Evolutionary conservation across 1,284 basidiomycete species (phyloP).

Genomic region (Coriolopsis trogii): DNA sequence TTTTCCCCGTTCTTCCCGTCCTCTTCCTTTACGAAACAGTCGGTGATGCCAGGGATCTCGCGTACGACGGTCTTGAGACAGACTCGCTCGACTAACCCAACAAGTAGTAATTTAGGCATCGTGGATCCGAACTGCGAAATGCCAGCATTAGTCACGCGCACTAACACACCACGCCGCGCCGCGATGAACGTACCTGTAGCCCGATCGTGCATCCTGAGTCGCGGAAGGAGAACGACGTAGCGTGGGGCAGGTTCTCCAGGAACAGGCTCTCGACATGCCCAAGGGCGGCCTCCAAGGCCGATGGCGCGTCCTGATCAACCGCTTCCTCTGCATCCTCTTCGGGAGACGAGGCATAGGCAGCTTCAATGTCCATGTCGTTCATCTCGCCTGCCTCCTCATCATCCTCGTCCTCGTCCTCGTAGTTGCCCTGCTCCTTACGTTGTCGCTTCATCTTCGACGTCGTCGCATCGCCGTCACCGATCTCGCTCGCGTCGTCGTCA

Average conservation of each 20-base stretch:
- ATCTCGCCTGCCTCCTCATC: slow-evolving; percentile 60
- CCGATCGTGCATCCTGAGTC: slow-evolving; percentile 77
- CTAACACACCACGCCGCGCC: not conserved
- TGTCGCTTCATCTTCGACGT: slow-evolving; percentile 51
- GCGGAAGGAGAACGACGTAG: slow-evolving; percentile 79
- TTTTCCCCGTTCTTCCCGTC: slow-evolving; percentile 54
- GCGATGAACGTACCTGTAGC: slow-evolving; percentile 65
- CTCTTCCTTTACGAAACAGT: slow-evolving; percentile 77
- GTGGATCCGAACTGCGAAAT: slow-evolving; percentile 59
- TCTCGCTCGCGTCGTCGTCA: slow-evolving; percentile 46
- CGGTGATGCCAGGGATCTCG: slow-evolving; percentile 84
- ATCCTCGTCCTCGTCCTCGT: slow-evolving; percentile 54
- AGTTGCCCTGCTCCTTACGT: slow-evolving; percentile 53
- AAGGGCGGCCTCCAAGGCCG: slow-evolving; percentile 32
- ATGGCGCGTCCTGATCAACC: slow-evolving; percentile 33
- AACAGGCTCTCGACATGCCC: slow-evolving; percentile 55
- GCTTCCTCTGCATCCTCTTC: slow-evolving; percentile 39
- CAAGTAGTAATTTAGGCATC: slow-evolving; percentile 89
- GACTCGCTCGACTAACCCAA: slow-evolving; percentile 87
- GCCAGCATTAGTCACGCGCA: slow-evolving; percentile 15
- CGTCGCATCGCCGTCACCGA: slow-evolving; percentile 37
- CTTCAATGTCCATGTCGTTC: slow-evolving; percentile 71
- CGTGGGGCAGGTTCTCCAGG: slow-evolving; percentile 54
- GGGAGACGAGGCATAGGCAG: slow-evolving; percentile 57
- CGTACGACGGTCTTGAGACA: slow-evolving; percentile 86